Evolutionary conservation across 2,329 filamentous ascomycete species (phyloP), one percentile per base, ranked within the genome.

Genomic region (Neofusicoccum sp.): DNA sequence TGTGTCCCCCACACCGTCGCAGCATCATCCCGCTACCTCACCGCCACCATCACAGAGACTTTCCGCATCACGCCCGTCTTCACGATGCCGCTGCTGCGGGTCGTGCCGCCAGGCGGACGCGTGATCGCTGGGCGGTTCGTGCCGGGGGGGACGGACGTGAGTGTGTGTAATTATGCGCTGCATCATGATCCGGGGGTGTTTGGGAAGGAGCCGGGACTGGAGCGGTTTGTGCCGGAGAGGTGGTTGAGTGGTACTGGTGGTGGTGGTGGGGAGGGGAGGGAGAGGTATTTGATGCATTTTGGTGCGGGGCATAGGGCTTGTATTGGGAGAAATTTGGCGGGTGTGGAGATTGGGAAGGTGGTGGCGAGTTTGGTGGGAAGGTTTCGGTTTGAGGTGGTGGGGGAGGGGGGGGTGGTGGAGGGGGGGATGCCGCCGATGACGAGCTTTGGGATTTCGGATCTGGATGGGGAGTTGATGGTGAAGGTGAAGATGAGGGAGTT

Each of bases 51-150:
- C 11, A 41, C 22, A 6, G 63, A 64, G 43, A 56, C 33, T 7
- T 54, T 44, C 43, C 39, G 63, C 29, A 63, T 64, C 48, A 47
- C 14, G 14, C 63, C 63, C 7, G 59, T 63, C 22, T 64, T 64
- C 58, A 58, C 50, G 4, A 63, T 62, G 59, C 63, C 49, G 4
- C 41, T 64, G 14, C 34, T 54, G 39, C 34, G 59, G 14, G 48
- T 39, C 11, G 56, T 64, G 3, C 50, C 50, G 22, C 9, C 9
- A 2, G 39, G 54, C 5, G 54, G 29, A 0, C 4, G 36, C 22
- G 8, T 47, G 2, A 29, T 43, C 3, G 16, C 37, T 12, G 37
- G 36, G 8, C 14, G 6, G n/a, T 9, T 6, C 1, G 7, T 56
- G 2, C 36, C 36, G 6, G 29, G 39, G 2, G 41, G 54, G 3